Percentiles rank a stretch among this genome's conserved stretches.
phyloP scores from a whole-genome alignment of 306 rosid genomes.

The Prosopis cineraria region DNA sequence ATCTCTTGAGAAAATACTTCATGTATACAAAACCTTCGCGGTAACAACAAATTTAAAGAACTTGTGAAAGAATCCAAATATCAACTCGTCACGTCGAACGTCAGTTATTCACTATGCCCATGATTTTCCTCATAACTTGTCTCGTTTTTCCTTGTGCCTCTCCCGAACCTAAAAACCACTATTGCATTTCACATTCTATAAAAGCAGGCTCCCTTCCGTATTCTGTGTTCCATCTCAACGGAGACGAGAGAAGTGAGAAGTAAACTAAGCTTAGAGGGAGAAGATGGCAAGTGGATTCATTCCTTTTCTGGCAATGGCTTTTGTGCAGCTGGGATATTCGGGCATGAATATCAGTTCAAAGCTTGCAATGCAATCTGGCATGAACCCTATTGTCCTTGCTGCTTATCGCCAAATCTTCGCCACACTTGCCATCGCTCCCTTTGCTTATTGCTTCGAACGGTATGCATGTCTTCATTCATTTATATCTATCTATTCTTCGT shows the following conservation, averaged over 20 bases:
- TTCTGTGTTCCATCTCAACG: neutral
- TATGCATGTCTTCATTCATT: slow-evolving; percentile 20
- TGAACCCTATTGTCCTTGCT: slow-evolving; percentile 80
- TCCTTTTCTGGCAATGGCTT: slow-evolving; percentile 61
- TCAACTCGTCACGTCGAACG: slow-evolving; percentile 19
- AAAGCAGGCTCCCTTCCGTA: neutral
- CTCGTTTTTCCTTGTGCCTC: neutral
- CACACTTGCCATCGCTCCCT: slow-evolving; percentile 63
- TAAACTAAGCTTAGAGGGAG: neutral
- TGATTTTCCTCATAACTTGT: slow-evolving; percentile 33
- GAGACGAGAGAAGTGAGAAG: neutral
- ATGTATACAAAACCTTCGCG: too few relatives aligned
- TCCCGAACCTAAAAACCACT: neutral
- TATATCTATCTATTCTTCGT: neutral
- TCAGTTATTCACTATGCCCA: slow-evolving; percentile 33
- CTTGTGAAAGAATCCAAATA: neutral
- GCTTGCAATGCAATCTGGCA: slow-evolving; percentile 75
- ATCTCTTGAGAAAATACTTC: neutral
- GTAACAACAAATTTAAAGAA: too few relatives aligned
- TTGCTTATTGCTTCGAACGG: slow-evolving; percentile 75
- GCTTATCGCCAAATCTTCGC: slow-evolving; percentile 86
- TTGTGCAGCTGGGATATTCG: slow-evolving; percentile 58
- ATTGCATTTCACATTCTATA: neutral
- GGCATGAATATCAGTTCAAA: slow-evolving; percentile 81
- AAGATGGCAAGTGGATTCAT: slow-evolving; percentile 38